Percentiles rank a stretch among this genome's conserved stretches.
Conservation (phyloP, 2,329 filamentous ascomycete genomes). For the Venturia nashicola region DNA sequence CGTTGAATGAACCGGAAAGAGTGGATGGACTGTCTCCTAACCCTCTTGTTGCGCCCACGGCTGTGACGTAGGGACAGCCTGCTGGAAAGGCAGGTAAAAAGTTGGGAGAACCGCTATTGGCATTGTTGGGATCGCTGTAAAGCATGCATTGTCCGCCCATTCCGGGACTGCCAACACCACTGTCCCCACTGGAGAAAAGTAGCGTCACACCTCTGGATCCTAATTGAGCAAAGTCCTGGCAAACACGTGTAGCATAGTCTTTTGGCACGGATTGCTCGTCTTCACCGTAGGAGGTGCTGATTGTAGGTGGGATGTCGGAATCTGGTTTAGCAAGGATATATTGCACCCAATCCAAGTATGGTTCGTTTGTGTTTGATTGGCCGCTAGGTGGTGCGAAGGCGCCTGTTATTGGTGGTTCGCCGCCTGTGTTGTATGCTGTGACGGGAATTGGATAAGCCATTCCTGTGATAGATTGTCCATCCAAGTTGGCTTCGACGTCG, state of each 20-base stretch:
- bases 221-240: slow-evolving; percentile 27
- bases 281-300: slow-evolving; percentile 28
- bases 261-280: slow-evolving; percentile 27
- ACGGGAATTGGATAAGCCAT: slow-evolving; percentile 8
- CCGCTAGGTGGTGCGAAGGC: neutral
- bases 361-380: slow-evolving; percentile 32
- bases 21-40: slow-evolving; percentile 14
- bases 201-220: slow-evolving; percentile 28
- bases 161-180: slow-evolving; percentile 22
- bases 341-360: slow-evolving; percentile 29
- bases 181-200: slow-evolving; percentile 28
- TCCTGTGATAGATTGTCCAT: slow-evolving; percentile 8
- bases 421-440: slow-evolving; percentile 9
- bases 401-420: slow-evolving; percentile 23
- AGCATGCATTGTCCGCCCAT: slow-evolving; percentile 23
- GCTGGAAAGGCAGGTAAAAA: slow-evolving; percentile 35
- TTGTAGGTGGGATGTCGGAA: slow-evolving; percentile 20
- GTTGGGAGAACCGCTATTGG: slow-evolving; percentile 26
- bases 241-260: slow-evolving; percentile 25
- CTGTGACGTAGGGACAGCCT: slow-evolving; percentile 36
- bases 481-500: slow-evolving; percentile 1
- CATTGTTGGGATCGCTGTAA: slow-evolving; percentile 33
- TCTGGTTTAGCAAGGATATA: slow-evolving; percentile 21
- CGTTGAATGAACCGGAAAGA: neutral
- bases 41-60: slow-evolving; percentile 22